Conservation (phyloP, 2,329 filamentous ascomycete genomes). For the Penicillium sp. region DNA sequence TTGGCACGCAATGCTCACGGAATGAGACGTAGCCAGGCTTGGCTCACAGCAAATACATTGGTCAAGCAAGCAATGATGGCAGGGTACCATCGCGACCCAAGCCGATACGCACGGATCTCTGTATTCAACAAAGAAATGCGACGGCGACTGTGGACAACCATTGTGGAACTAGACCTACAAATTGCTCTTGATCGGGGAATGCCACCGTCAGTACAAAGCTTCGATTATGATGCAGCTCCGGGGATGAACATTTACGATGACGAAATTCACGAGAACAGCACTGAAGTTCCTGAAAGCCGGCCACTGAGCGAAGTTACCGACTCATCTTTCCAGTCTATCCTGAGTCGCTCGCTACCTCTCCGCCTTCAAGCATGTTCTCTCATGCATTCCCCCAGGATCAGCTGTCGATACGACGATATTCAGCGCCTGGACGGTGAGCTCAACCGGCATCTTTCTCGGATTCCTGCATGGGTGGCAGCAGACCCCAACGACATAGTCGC, state of each 20-base stretch:
- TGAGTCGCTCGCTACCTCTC: constrained; percentile 31
- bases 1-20: constrained; percentile 51
- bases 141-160: constrained; percentile 56
- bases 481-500: constrained; percentile 20
- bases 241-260: constrained; percentile 53
- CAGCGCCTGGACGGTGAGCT: constrained; percentile 41
- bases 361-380: constrained; percentile 33
- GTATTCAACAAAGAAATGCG: constrained; percentile 48
- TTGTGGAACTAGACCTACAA: constrained; percentile 57
- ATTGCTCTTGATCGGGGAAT: constrained; percentile 56
- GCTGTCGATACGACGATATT: constrained; percentile 42
- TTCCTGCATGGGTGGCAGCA: constrained; percentile 31
- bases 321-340: constrained; percentile 34
- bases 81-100: constrained; percentile 50
- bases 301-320: constrained; percentile 37
- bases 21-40: constrained; percentile 55
- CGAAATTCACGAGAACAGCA: constrained; percentile 41
- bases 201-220: constrained; percentile 44
- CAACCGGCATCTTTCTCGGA: constrained; percentile 31
- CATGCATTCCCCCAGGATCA: constrained; percentile 39
- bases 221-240: constrained; percentile 49
- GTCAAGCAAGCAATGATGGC: constrained; percentile 53
- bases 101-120: constrained; percentile 33
- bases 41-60: constrained; percentile 51
- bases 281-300: constrained; percentile 29